Evolutionary conservation across 257 asterid genomes (phyloP).

Genomic region (Solanum rostratum): DNA sequence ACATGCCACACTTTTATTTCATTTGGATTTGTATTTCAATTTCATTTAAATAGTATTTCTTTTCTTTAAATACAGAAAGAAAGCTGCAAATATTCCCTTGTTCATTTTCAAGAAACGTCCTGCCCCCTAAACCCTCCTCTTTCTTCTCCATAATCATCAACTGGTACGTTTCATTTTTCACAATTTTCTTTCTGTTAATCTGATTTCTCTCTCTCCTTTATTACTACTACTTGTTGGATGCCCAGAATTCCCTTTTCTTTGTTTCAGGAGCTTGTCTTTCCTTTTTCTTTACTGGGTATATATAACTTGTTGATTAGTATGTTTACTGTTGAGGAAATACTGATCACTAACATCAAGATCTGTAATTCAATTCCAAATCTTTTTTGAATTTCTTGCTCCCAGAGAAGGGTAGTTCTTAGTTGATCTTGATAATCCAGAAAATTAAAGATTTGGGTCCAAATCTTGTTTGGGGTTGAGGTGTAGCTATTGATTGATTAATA

Average conservation of each 20-base stretch:
- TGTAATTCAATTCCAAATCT: not conserved
- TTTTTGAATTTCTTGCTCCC: not conserved
- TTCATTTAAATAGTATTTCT: not conserved
- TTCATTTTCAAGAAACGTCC: not conserved
- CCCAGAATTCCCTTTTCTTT: not conserved
- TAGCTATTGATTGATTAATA: not conserved
- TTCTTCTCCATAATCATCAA: not conserved
- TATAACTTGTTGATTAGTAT: not conserved
- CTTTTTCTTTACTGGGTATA: not conserved
- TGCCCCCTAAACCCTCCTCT: not conserved
- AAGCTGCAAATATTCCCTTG: not conserved
- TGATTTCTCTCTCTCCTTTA: not conserved
- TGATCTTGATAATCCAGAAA: not conserved
- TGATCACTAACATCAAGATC: not conserved
- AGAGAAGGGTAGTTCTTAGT: not conserved
- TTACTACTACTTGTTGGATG: not conserved
- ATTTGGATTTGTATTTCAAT: not conserved
- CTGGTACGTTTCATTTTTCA: not conserved
- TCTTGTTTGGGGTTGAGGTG: not conserved
- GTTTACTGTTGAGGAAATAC: not conserved
- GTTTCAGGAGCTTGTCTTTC: not conserved
- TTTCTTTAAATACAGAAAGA: not conserved
- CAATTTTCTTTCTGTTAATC: not conserved
- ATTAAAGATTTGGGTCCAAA: not conserved
- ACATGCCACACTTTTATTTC: not conserved